Evolutionary conservation across 306 rosid genomes (phyloP), one percentile per base, ranked within the genome.

Genomic region (Ammopiptanthus mongolicus): DNA sequence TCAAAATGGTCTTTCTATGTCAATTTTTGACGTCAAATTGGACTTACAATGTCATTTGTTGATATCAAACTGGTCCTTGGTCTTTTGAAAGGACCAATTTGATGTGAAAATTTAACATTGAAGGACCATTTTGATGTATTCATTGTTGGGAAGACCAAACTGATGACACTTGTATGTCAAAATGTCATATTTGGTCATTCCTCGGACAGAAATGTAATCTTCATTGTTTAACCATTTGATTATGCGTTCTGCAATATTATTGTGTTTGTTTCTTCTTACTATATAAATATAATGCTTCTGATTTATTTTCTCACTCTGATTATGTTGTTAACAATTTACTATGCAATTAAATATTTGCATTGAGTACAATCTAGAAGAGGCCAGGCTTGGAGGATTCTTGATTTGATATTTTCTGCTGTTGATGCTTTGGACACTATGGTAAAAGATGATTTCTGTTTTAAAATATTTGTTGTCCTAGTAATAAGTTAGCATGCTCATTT

Each of bases 351-450:
- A 71, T 39, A 39, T 28, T 29, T 72, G 31, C 15, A 57, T 25
- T 17, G 34, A 58, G 19, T 41, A 58, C 1, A 5, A 21, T 10
- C 28, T 36, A 62, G 17, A 17, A 9, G 48, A 29, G 66, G 8
- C 34, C 5, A 55, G 53, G 21, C 76, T 37, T 0, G 15, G 29
- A 56, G 76, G 67, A 72, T 57, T 55, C 56, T 56, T 56, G 55
- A 70, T 36, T 71, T 71, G 52, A 53, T 34, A 70, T 70, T 42
- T 65, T 53, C 75, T 53, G 68, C 17, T n/a, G 41, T 12, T 14
- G n/a, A 39, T 56, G 42, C 46, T 13, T 25, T 36, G 37, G 0
- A 12, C 18, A 11, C 0, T 4, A 39, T 39, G 66, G 11, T 37
- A 36, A 55, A 36, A 21, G 22, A 55, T 53, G 29, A 71, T 36